A percentile compares a stretch with the other conserved stretches of the same genome.
Evolutionary conservation across 2,329 filamentous ascomycete species (phyloP).

Genomic region (Parascedosporium putredinis): DNA sequence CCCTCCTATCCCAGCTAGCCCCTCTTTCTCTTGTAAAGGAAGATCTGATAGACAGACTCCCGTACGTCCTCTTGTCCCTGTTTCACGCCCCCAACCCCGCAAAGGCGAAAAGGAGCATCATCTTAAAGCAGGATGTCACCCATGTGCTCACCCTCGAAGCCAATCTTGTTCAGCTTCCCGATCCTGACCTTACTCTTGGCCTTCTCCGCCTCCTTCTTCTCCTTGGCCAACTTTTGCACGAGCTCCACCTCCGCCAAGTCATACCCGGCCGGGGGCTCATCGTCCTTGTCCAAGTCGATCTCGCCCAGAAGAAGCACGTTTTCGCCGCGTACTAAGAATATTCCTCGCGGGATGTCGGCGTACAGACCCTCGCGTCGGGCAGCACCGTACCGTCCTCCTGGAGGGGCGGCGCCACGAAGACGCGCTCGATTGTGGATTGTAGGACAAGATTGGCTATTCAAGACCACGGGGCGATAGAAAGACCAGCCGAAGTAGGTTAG

Average conservation of each 20-base stretch:
- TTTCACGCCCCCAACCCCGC: too few relatives aligned
- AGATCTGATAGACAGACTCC: too few relatives aligned
- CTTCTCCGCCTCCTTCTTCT: slow-evolving; percentile 60
- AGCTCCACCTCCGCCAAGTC: slow-evolving; percentile 53
- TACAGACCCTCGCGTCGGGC: slow-evolving; percentile 42
- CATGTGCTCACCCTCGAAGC: slow-evolving; percentile 79
- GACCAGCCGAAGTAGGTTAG: too few relatives aligned
- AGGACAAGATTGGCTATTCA: slow-evolving; percentile 79
- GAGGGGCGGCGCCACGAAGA: slow-evolving; percentile 53
- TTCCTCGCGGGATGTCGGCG: slow-evolving; percentile 73
- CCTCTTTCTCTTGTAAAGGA: too few relatives aligned
- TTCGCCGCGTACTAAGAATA: slow-evolving; percentile 89
- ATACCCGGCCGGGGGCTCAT: slow-evolving; percentile 66
- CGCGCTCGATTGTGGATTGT: slow-evolving; percentile 81
- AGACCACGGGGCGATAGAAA: neutral
- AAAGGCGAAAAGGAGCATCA: too few relatives aligned
- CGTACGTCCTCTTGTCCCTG: too few relatives aligned
- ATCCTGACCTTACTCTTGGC: slow-evolving; percentile 60
- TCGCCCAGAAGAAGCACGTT: slow-evolving; percentile 95
- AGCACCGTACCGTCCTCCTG: slow-evolving; percentile 24
- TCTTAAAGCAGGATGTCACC: slow-evolving; percentile 61
- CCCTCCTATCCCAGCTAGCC: neutral
- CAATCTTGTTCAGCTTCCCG: slow-evolving; percentile 62
- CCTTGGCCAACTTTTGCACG: slow-evolving; percentile 63
- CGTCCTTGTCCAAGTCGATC: slow-evolving; percentile 93